Conservation (phyloP, 345 rosid species). For the Durio zibethinus region DNA sequence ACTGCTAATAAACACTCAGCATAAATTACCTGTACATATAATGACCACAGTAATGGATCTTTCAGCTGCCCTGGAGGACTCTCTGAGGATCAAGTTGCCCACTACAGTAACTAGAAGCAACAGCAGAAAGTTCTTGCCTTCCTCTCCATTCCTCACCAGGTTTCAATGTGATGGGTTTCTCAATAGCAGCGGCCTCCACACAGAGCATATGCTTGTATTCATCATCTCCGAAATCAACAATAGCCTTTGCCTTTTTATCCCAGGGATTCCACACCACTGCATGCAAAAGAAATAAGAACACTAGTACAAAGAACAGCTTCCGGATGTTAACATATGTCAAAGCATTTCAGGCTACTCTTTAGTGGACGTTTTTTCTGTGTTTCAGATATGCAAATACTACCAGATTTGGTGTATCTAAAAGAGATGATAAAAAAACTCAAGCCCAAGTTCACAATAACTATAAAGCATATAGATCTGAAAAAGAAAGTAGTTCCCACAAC, state of each 20-base stretch:
- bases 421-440: background rate
- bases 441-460: background rate
- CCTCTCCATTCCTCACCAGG: conserved; percentile 98
- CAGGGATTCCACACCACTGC: conserved; percentile 99
- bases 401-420: background rate
- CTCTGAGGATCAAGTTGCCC: conserved; percentile 91
- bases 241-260: conserved; percentile 87
- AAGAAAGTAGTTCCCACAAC: background rate
- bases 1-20: conserved; percentile 4
- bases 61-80: conserved; percentile 58
- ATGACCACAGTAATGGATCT: conserved; percentile 11
- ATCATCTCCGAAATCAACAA: conserved; percentile 88
- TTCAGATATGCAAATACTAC: background rate
- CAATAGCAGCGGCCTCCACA: conserved; percentile 85
- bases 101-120: conserved; percentile 90
- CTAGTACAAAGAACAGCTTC: background rate
- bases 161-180: conserved; percentile 76
- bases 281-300: conserved; percentile 6
- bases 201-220: conserved; percentile 93
- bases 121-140: conserved; percentile 81
- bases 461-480: background rate
- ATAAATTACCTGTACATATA: conserved; percentile 39
- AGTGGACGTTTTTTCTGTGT: background rate
- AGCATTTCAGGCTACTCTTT: background rate
- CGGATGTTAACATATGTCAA: background rate